These are phyloP conservation scores for Zea luxurians DNA, from an alignment of 176 grass and related monocot genomes.

Conservation along the genomic window DNA sequence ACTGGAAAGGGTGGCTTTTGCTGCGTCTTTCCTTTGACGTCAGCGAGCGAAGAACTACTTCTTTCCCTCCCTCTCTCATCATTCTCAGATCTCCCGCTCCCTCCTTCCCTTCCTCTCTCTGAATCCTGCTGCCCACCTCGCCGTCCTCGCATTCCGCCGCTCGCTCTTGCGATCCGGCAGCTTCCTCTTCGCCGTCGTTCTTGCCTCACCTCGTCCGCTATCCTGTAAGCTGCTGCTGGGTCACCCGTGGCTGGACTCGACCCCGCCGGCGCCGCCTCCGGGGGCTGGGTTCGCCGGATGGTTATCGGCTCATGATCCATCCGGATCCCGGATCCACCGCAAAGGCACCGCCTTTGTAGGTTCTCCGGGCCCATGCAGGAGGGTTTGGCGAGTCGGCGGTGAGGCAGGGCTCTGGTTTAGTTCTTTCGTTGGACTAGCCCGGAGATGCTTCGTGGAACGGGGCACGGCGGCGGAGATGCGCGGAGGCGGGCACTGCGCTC, in stretches of 20 bases:
- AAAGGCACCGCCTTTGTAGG: conserved; percentile 47
- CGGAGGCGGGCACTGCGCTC: conserved; percentile 64
- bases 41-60: conserved; percentile 46
- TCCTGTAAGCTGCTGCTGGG: conserved; percentile 17
- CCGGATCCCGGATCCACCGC: conserved; percentile 30
- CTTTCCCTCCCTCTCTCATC: neutral
- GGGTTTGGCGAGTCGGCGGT: conserved; percentile 28
- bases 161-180: conserved; percentile 33
- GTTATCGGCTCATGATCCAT: conserved; percentile 33
- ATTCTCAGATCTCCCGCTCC: conserved; percentile 44
- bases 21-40: conserved; percentile 58
- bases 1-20: conserved; percentile 33
- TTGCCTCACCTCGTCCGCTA: conserved; percentile 16
- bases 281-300: conserved; percentile 15
- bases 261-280: neutral
- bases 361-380: conserved; percentile 29
- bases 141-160: conserved; percentile 38
- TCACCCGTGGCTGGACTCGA: conserved; percentile 21
- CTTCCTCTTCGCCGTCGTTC: conserved; percentile 24
- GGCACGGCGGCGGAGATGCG: conserved; percentile 39
- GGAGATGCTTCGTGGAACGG: conserved; percentile 24
- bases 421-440: conserved; percentile 13
- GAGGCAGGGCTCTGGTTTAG: conserved; percentile 24
- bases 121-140: conserved; percentile 30
- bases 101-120: conserved; percentile 21